phyloP scores from a whole-genome alignment of 75 land plant species.

The Pseudotsuga menziesii region DNA sequence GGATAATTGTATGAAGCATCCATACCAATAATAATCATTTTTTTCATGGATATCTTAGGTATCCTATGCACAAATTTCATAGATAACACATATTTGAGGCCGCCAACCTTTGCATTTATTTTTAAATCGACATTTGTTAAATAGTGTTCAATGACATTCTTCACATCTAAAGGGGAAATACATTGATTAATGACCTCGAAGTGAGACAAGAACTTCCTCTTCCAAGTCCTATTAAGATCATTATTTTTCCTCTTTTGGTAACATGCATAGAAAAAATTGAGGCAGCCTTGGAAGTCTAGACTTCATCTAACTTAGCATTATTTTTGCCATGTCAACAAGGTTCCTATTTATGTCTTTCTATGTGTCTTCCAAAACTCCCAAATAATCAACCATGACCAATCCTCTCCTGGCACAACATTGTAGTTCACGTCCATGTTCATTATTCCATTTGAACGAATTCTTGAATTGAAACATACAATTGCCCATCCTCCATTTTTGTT shows the following conservation, averaged over 20 bases:
- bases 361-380: conserved; percentile 19
- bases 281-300: conserved; percentile 49
- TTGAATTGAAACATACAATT: conserved; percentile 46
- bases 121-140: conserved; percentile 79
- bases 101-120: conserved; percentile 97
- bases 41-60: conserved; percentile 48
- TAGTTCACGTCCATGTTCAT: conserved; percentile 11
- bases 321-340: conserved; percentile 56
- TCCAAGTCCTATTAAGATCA: conserved; percentile 86
- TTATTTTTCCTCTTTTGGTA: conserved; percentile 76
- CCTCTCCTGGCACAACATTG: conserved; percentile 27
- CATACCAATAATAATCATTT: conserved; percentile 90
- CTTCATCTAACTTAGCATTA: conserved; percentile 52
- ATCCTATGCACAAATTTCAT: conserved; percentile 26
- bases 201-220: conserved; percentile 52
- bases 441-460: conserved; percentile 20
- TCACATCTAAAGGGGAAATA: conserved; percentile 47
- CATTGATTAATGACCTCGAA: conserved; percentile 81
- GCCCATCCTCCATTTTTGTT: conserved; percentile 51
- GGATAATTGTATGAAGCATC: conserved; percentile 97
- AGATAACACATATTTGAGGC: conserved; percentile 59
- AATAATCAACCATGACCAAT: conserved; percentile 13
- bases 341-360: conserved; percentile 28
- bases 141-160: conserved; percentile 72
- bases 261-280: conserved; percentile 67